Evolutionary conservation across 768 basidiomycete species (phyloP), one percentile per base, ranked within the genome.

Genomic region (Trametes punicea): DNA sequence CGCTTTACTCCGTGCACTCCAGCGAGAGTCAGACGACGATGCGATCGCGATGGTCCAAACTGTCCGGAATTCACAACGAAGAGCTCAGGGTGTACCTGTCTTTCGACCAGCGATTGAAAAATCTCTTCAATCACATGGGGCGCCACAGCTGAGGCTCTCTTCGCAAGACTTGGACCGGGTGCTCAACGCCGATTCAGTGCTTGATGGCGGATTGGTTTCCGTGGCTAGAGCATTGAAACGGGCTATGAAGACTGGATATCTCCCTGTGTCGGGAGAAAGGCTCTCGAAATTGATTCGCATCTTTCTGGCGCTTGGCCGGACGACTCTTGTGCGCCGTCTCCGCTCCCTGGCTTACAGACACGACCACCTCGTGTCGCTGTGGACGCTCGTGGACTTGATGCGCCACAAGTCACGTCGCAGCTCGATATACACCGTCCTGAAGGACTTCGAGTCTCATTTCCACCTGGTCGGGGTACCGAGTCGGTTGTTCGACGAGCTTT

Each of bases 261-360:
- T 38, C 1, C 38, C 38, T 6, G 9, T 55, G 1, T 25, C 36
- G 25, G 56, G 50, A 2, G 41, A 2, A n/a, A 47, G 38, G 11
- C 46, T 69, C 21, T 51, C 57, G 6, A 42, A 45, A 8, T 55
- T 66, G 25, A 59, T 67, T 31, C 39, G 56, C 13, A 27, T 49
- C 9, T 63, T 59, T 56, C 58, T 60, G 26, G 20, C 9, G 18
- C 23, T 26, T 86, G 31, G 85, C 84, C 57, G 88, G 81, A 64
- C 85, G 83, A n/a, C 79, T 82, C 7, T 74, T 75, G 55, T 87
- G 82, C 11, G 85, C 84, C 45, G 79, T 75, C 16, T 87, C 83
- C 38, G 78, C 75, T 21, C 81, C 82, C 33, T 84, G 83, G 18
- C 74, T 71, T 44, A 76, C 72, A 7, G 52, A 51, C 56, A 75